These are phyloP conservation scores for Zymoseptoria brevis DNA, from an alignment of 2,329 filamentous ascomycete genomes.

Conservation along the genomic window DNA sequence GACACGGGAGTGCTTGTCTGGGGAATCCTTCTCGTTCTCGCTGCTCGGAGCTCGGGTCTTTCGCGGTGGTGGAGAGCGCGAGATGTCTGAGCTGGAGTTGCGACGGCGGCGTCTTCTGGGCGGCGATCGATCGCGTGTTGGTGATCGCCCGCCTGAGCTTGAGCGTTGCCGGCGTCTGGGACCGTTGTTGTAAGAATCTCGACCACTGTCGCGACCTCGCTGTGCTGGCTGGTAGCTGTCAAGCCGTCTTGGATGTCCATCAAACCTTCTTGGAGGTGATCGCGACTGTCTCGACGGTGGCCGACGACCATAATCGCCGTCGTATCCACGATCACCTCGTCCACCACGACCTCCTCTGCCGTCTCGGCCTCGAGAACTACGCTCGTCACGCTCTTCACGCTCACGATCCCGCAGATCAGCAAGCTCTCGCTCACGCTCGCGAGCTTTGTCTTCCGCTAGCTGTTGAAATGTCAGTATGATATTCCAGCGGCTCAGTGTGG, in stretches of 20 bases:
- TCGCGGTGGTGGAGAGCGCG: conserved; percentile 10
- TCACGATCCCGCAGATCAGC: conserved; percentile 59
- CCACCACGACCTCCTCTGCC: conserved; percentile 33
- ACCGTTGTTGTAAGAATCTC: conserved; percentile 23
- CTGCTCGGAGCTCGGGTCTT: conserved; percentile 12
- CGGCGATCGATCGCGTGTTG: conserved; percentile 25
- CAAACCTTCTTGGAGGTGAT: conserved; percentile 44
- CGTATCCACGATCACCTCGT: conserved; percentile 31
- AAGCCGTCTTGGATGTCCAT: conserved; percentile 41
- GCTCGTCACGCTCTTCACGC: conserved; percentile 54
- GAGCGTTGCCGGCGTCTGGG: conserved; percentile 27
- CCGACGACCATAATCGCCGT: conserved; percentile 43
- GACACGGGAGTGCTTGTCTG: not conserved
- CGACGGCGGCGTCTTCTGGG: conserved; percentile 21
- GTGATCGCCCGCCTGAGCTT: conserved; percentile 18
- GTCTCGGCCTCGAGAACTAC: conserved; percentile 40
- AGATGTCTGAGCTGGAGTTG: conserved; percentile 8
- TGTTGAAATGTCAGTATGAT: conserved; percentile 32
- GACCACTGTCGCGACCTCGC: conserved; percentile 20
- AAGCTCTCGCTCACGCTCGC: conserved; percentile 63
- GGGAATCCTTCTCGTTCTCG: not conserved
- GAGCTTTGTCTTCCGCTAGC: conserved; percentile 75
- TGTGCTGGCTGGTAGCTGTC: conserved; percentile 52
- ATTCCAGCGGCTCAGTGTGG: not conserved
- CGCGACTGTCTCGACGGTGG: conserved; percentile 41